Conservation (phyloP, 1,284 basidiomycete genomes). For the Malassezia pachydermatis region DNA sequence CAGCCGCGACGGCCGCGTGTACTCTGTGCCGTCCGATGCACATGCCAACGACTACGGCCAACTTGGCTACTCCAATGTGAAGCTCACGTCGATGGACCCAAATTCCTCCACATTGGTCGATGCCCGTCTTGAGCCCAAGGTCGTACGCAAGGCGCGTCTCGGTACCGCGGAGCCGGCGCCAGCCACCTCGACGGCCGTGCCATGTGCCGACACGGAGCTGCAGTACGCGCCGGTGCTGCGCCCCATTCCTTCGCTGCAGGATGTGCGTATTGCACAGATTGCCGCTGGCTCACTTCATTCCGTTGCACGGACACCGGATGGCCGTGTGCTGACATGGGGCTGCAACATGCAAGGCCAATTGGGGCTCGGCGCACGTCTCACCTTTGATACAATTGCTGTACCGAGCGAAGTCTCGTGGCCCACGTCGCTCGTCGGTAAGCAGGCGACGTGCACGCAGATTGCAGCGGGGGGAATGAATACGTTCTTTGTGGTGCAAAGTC, state of each 20-base stretch:
- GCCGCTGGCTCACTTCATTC: conserved; percentile 64
- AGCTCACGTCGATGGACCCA: conserved; percentile 51
- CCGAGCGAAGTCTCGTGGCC: conserved; percentile 72
- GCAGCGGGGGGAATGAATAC: conserved; percentile 39
- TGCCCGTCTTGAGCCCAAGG: conserved; percentile 47
- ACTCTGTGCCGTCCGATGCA: conserved; percentile 65
- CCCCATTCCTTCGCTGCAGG: conserved; percentile 67
- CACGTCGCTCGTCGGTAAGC: neutral
- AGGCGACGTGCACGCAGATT: conserved; percentile 49
- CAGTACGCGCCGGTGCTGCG: conserved; percentile 65
- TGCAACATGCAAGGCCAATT: conserved; percentile 57
- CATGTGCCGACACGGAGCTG: conserved; percentile 48
- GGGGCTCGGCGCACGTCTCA: conserved; percentile 63
- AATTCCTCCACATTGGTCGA: conserved; percentile 31
- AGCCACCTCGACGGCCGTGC: conserved; percentile 15
- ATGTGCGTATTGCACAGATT: conserved; percentile 60
- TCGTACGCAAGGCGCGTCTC: conserved; percentile 19
- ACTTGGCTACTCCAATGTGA: conserved; percentile 54
- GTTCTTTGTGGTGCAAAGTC: conserved; percentile 33
- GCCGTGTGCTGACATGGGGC: conserved; percentile 59
- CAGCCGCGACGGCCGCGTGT: conserved; percentile 69
- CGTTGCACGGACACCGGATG: conserved; percentile 57
- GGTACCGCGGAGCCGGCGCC: conserved; percentile 44
- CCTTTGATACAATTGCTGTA: conserved; percentile 63
- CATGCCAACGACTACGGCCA: conserved; percentile 76